Evolutionary conservation across 139 green algal genomes (phyloP).

Genomic region (Volvox africanus): DNA sequence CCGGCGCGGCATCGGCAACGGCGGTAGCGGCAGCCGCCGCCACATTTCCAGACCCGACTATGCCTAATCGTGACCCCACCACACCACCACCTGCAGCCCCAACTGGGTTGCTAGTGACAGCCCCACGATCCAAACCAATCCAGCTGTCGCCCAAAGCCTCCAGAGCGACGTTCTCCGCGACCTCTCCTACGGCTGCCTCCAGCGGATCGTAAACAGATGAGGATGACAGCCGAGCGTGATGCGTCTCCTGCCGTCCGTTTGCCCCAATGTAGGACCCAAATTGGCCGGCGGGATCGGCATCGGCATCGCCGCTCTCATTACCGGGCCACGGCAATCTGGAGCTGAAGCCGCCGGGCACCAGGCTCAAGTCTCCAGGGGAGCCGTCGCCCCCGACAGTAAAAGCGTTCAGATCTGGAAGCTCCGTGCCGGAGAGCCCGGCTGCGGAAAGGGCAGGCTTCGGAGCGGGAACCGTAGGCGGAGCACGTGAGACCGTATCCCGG

Average conservation of each 20-base stretch:
- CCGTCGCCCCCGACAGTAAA: background rate
- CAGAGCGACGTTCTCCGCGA: slow-evolving; percentile 36
- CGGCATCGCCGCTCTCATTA: background rate
- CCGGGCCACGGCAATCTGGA: background rate
- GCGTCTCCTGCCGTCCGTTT: too few relatives aligned
- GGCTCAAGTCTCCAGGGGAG: background rate
- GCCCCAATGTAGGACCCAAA: too few relatives aligned
- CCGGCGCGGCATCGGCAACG: background rate
- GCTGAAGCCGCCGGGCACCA: background rate
- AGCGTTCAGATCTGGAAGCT: background rate
- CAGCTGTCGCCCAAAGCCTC: slow-evolving; percentile 1
- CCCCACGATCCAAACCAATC: background rate
- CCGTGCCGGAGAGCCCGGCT: background rate
- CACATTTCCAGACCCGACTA: background rate
- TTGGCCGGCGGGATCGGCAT: too few relatives aligned
- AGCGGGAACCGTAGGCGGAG: background rate
- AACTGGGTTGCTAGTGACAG: background rate
- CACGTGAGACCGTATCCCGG: background rate
- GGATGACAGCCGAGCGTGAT: background rate
- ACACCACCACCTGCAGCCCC: background rate
- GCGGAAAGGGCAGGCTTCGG: background rate
- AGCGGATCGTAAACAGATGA: background rate
- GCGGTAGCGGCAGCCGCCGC: background rate
- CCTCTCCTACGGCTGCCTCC: slow-evolving; percentile 24
- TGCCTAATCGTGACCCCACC: background rate